phyloP scores from a whole-genome alignment of 345 rosid species.

The Salix arbutifolia region DNA sequence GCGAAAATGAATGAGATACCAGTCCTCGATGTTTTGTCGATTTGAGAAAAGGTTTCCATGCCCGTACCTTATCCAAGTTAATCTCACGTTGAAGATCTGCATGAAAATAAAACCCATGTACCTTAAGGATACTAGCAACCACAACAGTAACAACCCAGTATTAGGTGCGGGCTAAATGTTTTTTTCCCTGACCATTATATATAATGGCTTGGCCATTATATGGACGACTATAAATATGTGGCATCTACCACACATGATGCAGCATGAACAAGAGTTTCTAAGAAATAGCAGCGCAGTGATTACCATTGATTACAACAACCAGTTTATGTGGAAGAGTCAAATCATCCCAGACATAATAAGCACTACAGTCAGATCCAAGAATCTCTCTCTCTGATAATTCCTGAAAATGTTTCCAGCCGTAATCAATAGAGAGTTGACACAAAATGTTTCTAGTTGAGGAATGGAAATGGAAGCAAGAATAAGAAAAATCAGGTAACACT shows the following conservation, averaged over 20 bases:
- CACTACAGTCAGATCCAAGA: constrained; percentile 62
- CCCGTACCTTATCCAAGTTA: constrained; percentile 86
- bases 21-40: constrained; percentile 45
- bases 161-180: too few species aligned
- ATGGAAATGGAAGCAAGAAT: neutral
- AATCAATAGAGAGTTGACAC: constrained; percentile 6
- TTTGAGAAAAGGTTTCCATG: constrained; percentile 84
- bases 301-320: constrained; percentile 73
- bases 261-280: neutral
- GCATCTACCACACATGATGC: neutral
- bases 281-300: constrained; percentile 8
- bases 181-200: too few species aligned
- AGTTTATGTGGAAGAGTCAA: constrained; percentile 78
- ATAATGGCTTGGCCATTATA: too few species aligned
- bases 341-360: constrained; percentile 92
- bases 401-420: constrained; percentile 38
- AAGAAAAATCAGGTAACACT: constrained; percentile 17
- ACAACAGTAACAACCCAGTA: too few species aligned
- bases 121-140: too few species aligned
- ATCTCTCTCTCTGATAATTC: constrained; percentile 73
- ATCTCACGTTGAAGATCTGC: constrained; percentile 77
- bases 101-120: constrained; percentile 12
- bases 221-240: neutral
- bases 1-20: constrained; percentile 46
- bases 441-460: neutral